A percentile compares a stretch with the other conserved stretches of the same genome.
These are phyloP conservation scores for Nakazawaea ernobii DNA, from an alignment of 805 yeast species.

Conservation along the genomic window DNA sequence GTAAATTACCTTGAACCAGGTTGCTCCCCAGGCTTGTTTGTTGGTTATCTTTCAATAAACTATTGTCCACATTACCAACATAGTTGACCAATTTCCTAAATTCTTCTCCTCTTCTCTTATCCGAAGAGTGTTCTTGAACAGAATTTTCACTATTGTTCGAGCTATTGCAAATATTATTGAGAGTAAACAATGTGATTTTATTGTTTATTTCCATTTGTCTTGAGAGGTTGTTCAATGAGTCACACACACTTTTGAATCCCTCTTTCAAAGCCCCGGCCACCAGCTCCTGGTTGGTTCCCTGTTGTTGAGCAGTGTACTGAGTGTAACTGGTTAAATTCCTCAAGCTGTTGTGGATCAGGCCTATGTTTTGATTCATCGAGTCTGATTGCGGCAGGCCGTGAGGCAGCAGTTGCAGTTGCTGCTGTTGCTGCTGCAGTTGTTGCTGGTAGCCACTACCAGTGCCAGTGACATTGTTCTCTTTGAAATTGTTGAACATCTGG, in stretches of 20 bases:
- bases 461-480: background rate
- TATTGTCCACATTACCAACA: conserved; percentile 4
- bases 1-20: background rate
- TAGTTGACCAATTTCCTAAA: conserved; percentile 5
- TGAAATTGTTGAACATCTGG: conserved; percentile 1
- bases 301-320: conserved; percentile 5
- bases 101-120: conserved; percentile 8
- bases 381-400: background rate
- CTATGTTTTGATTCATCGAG: background rate
- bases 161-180: background rate
- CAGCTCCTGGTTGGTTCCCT: background rate
- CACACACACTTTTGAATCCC: conserved; percentile 3
- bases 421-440: background rate
- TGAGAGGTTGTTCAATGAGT: background rate
- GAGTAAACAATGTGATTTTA: conserved; percentile 5
- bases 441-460: background rate
- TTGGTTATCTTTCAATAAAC: conserved; percentile 1
- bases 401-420: background rate
- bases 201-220: conserved; percentile 10
- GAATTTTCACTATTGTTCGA: background rate
- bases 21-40: background rate
- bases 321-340: conserved; percentile 7
- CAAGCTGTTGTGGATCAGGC: conserved; percentile 4
- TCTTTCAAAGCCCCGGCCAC: conserved; percentile 3
- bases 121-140: background rate